A percentile compares a stretch with the other conserved stretches of the same genome.
Evolutionary conservation across 1,139 yeast species (phyloP).

Genomic region (Yamadazyma spencermartinsiae): DNA sequence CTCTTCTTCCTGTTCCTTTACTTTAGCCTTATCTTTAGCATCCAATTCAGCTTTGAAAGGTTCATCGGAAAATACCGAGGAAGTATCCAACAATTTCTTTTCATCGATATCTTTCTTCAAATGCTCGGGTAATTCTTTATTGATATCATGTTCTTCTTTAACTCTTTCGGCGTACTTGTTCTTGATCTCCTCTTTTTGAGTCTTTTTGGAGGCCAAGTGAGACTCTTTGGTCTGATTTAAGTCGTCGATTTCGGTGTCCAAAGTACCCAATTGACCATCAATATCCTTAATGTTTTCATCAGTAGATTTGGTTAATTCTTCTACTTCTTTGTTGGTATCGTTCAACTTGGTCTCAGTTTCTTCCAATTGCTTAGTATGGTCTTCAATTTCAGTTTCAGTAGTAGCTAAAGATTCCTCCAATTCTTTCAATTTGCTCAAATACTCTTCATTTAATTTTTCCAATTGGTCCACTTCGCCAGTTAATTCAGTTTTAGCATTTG

Average conservation of each 20-base stretch:
- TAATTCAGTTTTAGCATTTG: slow-evolving; percentile 40
- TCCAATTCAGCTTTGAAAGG: slow-evolving; percentile 9
- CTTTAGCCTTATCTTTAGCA: slow-evolving; percentile 12
- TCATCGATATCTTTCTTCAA: slow-evolving; percentile 45
- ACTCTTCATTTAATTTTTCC: slow-evolving; percentile 34
- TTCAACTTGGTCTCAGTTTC: slow-evolving; percentile 31
- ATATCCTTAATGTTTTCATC: slow-evolving; percentile 25
- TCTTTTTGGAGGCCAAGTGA: slow-evolving; percentile 29
- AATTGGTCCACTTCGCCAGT: slow-evolving; percentile 35
- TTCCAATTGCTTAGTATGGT: slow-evolving; percentile 33
- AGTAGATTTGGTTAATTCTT: slow-evolving; percentile 28
- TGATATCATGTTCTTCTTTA: slow-evolving; percentile 45
- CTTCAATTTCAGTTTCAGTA: slow-evolving; percentile 39
- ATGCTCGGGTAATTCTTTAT: slow-evolving; percentile 54
- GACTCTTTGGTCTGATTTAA: slow-evolving; percentile 32
- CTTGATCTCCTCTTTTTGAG: slow-evolving; percentile 36
- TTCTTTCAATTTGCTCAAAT: slow-evolving; percentile 34
- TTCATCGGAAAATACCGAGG: slow-evolving; percentile 38
- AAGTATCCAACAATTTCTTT: slow-evolving; percentile 39
- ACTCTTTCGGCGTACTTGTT: slow-evolving; percentile 34
- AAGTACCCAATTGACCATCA: slow-evolving; percentile 32
- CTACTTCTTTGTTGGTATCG: slow-evolving; percentile 34
- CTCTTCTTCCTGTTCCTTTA: slow-evolving; percentile 11
- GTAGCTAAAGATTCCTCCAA: slow-evolving; percentile 38
- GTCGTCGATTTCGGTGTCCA: slow-evolving; percentile 32